Evolutionary conservation across 371 early-diverging fungal species (phyloP).

Genomic region (Smittium mucronatum): DNA sequence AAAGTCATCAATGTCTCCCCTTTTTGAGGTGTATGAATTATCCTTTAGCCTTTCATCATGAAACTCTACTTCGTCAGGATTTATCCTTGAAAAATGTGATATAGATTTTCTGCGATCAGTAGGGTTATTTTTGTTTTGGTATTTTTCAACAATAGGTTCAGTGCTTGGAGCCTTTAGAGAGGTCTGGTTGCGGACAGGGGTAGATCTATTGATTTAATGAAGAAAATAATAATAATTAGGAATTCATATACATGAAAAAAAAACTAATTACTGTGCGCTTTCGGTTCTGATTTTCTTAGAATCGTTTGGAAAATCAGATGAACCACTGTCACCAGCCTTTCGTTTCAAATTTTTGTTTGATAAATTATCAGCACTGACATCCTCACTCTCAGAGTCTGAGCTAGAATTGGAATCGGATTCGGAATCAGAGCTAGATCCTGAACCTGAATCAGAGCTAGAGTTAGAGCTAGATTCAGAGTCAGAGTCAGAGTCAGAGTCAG

Average conservation of each 20-base stretch:
- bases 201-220: constrained; percentile 13
- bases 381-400: not conserved
- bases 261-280: not conserved
- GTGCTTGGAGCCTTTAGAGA: constrained; percentile 12
- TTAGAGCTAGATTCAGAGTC: not conserved
- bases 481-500: not conserved
- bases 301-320: not conserved
- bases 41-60: constrained; percentile 64
- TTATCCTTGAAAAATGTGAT: constrained; percentile 68
- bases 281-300: not conserved
- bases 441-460: not conserved
- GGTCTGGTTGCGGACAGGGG: not conserved
- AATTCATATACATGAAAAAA: constrained; percentile 15
- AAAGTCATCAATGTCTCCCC: constrained; percentile 53
- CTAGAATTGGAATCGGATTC: not conserved
- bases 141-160: constrained; percentile 20
- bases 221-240: constrained; percentile 7
- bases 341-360: not conserved
- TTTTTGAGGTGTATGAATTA: constrained; percentile 64
- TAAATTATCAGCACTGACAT: not conserved
- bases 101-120: constrained; percentile 37
- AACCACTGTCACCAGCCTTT: not conserved
- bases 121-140: constrained; percentile 3
- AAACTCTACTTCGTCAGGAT: constrained; percentile 67
- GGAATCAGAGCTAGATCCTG: not conserved